Base-by-base conservation (phyloP, 441 rosid genomes). In the Kokia cookei region DNA sequence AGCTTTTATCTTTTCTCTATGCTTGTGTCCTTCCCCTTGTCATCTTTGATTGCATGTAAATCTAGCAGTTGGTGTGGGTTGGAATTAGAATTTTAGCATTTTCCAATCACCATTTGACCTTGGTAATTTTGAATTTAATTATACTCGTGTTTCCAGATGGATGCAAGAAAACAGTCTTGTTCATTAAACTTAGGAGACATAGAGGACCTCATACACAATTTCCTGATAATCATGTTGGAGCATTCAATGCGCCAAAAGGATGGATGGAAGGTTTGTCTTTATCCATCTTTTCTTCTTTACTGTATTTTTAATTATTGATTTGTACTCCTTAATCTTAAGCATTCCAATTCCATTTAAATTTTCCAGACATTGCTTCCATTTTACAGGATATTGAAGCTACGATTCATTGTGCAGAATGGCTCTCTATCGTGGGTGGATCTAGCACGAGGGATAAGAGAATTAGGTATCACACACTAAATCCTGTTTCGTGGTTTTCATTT, bases 391-490 rank as follows among this genome's bases (percentile, higher is more conserved):
- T 93, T 87, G 99, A 97, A 86, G 97, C 99, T 71, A 86, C 99
- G 73, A 89, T 97, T 87, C 99, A 97, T 86, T 97, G 99, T 94
- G 99, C 99, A 61, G 99, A 97, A 78, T 94, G 99, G 99, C 97
- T 97, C 75, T 94, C 98, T 81, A 94, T 97, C 15, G 91, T 93
- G 70, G 99, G 99, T 75, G 99, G 99, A 79, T 97, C 97, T 78
- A 90, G 98, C 88, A 94, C 97, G 37, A 97, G 99, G 80, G 97
- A 97, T 63, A 97, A 93, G 84, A 86, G 99, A 78, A 86, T 84
- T 78, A 94, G 99, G 99, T 97, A 94, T 73, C 59, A 19, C 69
- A 57, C 55, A 40, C 65, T 72, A 53, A n/a, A 22, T 53, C 10
- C 40, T 7, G 15, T 55, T 54, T 29, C 47, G 12, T 60, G 57